Evolutionary conservation across 495 filamentous ascomycete species (phyloP).

Genomic region (Amorphotheca resinae): DNA sequence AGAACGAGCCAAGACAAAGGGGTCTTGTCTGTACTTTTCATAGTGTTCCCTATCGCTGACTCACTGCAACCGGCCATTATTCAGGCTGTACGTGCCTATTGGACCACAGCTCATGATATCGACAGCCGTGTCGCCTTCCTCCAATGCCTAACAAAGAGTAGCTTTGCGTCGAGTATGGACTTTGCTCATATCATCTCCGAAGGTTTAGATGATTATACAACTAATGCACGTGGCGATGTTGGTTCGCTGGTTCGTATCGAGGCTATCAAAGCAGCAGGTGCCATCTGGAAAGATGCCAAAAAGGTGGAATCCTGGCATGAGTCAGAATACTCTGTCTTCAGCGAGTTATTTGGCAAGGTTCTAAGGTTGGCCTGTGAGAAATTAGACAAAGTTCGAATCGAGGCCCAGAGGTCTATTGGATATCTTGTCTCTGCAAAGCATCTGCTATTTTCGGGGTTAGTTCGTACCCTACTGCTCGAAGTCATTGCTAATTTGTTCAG

Average conservation of each 20-base stretch:
- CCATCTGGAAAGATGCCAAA: neutral
- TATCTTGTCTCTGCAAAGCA: neutral
- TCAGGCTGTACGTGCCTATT: slow-evolving; percentile 17
- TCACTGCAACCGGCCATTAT: slow-evolving; percentile 1
- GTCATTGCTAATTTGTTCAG: neutral
- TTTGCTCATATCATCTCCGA: slow-evolving; percentile 31
- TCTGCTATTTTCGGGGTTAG: no score
- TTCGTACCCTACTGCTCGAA: neutral
- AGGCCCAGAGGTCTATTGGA: slow-evolving; percentile 42
- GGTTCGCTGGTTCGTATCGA: slow-evolving; percentile 73
- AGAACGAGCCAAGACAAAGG: slow-evolving; percentile 1
- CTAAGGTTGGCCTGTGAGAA: slow-evolving; percentile 71
- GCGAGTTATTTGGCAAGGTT: slow-evolving; percentile 28
- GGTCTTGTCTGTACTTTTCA: neutral
- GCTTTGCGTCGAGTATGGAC: neutral
- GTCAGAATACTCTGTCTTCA: neutral
- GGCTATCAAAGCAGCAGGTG: slow-evolving; percentile 45
- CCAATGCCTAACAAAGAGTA: neutral
- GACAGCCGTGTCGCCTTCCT: slow-evolving; percentile 32
- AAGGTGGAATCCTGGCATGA: neutral
- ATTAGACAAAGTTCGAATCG: slow-evolving; percentile 69
- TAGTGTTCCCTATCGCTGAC: neutral
- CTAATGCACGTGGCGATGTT: slow-evolving; percentile 74
- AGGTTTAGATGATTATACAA: slow-evolving; percentile 78
- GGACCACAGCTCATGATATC: slow-evolving; percentile 33